Percentiles rank a stretch among this genome's conserved stretches.
Conservation (phyloP, 2,329 filamentous ascomycete species). For the Fusarium chaquense region DNA sequence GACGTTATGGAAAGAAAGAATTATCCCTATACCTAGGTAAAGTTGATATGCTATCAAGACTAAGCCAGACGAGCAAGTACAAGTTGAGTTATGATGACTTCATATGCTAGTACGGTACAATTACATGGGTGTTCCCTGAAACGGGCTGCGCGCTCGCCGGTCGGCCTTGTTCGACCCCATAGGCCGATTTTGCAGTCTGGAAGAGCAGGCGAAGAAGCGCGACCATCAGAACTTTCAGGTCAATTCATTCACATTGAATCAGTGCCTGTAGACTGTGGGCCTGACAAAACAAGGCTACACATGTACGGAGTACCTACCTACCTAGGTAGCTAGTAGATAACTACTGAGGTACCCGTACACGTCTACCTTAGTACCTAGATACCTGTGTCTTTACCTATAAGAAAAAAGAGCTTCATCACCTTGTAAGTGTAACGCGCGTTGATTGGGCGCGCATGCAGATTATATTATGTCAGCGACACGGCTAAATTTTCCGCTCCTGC, state of each 20-base stretch:
- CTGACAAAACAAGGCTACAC: constrained; percentile 4
- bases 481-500: constrained; percentile 45
- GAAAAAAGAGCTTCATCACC: neutral
- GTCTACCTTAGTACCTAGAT: no score
- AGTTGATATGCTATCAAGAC: neutral
- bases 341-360: no score
- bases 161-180: constrained; percentile 9
- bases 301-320: no score
- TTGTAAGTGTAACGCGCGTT: neutral
- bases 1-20: neutral
- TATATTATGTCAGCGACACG: constrained; percentile 45
- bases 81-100: constrained; percentile 10
- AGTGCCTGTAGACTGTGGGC: neutral
- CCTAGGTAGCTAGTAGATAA: no score
- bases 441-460: constrained; percentile 3
- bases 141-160: constrained; percentile 15
- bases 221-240: neutral
- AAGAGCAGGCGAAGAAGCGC: neutral
- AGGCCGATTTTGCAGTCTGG: constrained; percentile 7
- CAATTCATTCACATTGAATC: neutral
- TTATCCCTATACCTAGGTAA: neutral
- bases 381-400: no score
- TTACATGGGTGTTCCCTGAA: constrained; percentile 1
- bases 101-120: constrained; percentile 9
- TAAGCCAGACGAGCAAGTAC: neutral